Evolutionary conservation across 2,329 filamentous ascomycete genomes (phyloP).

Genomic region (Neoscytalidium dimidiatum): DNA sequence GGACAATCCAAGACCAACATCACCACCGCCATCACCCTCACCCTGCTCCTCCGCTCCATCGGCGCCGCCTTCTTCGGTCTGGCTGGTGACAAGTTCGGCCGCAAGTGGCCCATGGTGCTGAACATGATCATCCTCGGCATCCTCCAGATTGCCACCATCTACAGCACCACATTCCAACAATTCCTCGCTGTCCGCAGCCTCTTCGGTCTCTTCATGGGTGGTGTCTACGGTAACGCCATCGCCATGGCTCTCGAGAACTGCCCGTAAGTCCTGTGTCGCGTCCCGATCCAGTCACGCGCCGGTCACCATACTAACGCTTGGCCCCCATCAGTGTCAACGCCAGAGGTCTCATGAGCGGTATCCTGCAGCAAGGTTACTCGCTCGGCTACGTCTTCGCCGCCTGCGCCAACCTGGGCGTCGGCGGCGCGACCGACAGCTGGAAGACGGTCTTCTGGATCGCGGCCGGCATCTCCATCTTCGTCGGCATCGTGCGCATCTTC

Average conservation of each 20-base stretch:
- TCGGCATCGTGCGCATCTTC: slow-evolving; percentile 66
- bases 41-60: slow-evolving; percentile 71
- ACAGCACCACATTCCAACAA: slow-evolving; percentile 68
- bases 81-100: slow-evolving; percentile 75
- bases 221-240: slow-evolving; percentile 76
- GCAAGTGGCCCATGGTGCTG: slow-evolving; percentile 80
- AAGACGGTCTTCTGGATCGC: slow-evolving; percentile 76
- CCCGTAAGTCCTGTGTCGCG: slow-evolving; percentile 50
- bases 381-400: slow-evolving; percentile 80
- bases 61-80: slow-evolving; percentile 77
- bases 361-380: slow-evolving; percentile 80
- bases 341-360: slow-evolving; percentile 78
- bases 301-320: slow-evolving; percentile 23
- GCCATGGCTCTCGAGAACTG: slow-evolving; percentile 78
- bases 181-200: slow-evolving; percentile 74
- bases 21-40: slow-evolving; percentile 73
- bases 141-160: slow-evolving; percentile 78
- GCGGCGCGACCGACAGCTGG: slow-evolving; percentile 64
- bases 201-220: slow-evolving; percentile 80
- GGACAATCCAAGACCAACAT: slow-evolving; percentile 66
- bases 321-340: slow-evolving; percentile 50
- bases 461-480: slow-evolving; percentile 65
- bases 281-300: not conserved
- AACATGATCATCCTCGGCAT: slow-evolving; percentile 74
- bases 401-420: slow-evolving; percentile 72